A percentile compares a stretch with the other conserved stretches of the same genome.
Conservation (phyloP, 1,284 basidiomycete genomes). For the Ceratobasidium papillatum region DNA sequence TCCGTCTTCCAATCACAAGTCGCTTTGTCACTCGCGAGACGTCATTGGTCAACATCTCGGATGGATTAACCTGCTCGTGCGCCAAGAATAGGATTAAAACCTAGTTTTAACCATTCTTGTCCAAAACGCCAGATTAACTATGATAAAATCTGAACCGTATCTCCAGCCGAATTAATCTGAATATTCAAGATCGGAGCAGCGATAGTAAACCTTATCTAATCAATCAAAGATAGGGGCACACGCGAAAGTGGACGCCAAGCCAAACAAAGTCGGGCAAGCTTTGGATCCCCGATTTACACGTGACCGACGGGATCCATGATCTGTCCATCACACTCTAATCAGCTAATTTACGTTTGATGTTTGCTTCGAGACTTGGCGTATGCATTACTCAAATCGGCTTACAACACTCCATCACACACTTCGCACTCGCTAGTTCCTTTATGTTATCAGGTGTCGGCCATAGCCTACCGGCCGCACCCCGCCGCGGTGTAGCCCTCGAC, state of each 20-base stretch:
- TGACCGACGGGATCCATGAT: neutral
- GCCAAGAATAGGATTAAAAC: neutral
- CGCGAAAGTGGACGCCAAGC: neutral
- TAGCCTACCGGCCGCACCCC: neutral
- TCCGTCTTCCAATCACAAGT: neutral
- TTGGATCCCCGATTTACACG: neutral
- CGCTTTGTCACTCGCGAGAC: neutral
- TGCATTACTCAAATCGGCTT: neutral
- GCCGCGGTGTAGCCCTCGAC: neutral
- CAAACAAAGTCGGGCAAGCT: neutral
- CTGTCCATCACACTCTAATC: neutral
- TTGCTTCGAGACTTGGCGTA: neutral
- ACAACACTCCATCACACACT: neutral
- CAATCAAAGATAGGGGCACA: neutral
- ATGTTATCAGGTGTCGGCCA: neutral
- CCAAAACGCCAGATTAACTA: neutral
- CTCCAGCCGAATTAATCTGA: neutral
- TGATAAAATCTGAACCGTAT: neutral
- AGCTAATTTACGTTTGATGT: neutral
- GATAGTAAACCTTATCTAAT: slow-evolving; percentile 1
- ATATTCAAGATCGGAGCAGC: neutral
- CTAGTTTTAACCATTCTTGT: neutral
- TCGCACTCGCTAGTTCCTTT: neutral
- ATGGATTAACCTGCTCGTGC: too few relatives aligned
- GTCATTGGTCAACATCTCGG: neutral